Conservation (phyloP, 2,329 filamentous ascomycete genomes). For the Aspergillus amoenus region DNA sequence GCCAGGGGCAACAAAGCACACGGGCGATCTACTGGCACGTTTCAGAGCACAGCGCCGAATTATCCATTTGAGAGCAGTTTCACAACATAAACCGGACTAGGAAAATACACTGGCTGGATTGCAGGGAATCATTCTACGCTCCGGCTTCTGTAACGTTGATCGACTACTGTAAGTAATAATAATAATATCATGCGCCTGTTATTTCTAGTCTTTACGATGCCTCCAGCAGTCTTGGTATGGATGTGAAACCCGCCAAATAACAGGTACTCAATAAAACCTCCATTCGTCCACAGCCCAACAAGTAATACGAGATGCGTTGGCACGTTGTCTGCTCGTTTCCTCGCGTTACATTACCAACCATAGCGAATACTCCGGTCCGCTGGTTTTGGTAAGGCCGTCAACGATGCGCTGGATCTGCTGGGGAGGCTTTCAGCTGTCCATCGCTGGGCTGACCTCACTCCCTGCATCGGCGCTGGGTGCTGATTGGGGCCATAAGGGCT, state of each 20-base stretch:
- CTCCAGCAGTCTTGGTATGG: not conserved
- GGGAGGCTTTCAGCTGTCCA: not conserved
- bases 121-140: no score
- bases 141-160: no score
- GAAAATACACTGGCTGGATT: no score
- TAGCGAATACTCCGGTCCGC: no score
- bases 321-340: not conserved
- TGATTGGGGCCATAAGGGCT: not conserved
- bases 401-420: not conserved
- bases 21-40: no score
- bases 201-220: no score
- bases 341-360: not conserved
- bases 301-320: not conserved
- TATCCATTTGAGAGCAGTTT: no score
- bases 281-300: not conserved
- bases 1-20: not conserved
- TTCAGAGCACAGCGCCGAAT: no score
- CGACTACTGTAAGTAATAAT: no score
- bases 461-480: not conserved
- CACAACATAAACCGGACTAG: no score
- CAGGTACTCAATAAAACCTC: no score
- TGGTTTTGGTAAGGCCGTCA: not conserved
- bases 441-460: not conserved
- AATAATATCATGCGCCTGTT: no score
- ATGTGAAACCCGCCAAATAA: not conserved